Evolutionary conservation across 495 filamentous ascomycete species (phyloP).

Genomic region (Podospora pseudopauciseta): DNA sequence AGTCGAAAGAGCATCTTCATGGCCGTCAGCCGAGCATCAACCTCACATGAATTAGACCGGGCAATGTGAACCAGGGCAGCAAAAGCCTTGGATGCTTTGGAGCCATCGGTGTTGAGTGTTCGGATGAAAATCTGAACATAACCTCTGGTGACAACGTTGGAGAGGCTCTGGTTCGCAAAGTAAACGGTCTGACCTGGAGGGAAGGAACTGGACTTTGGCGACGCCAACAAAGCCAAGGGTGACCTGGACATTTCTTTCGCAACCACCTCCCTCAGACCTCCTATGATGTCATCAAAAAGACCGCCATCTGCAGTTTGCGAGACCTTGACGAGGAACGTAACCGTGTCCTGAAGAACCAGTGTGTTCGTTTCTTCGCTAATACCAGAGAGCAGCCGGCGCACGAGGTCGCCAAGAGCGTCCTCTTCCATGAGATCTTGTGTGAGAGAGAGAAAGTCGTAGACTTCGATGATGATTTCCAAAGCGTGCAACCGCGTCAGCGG

Average conservation of each 20-base stretch:
- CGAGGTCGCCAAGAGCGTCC: conserved; percentile 39
- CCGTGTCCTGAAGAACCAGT: conserved; percentile 47
- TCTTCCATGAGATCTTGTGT: conserved; percentile 50
- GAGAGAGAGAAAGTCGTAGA: conserved; percentile 57
- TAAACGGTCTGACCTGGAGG: conserved; percentile 23
- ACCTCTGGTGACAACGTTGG: conserved; percentile 54
- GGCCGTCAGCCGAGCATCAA: conserved; percentile 71
- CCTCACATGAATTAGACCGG: conserved; percentile 48
- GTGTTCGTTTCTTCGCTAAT: conserved; percentile 55
- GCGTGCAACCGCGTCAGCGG: conserved; percentile 65
- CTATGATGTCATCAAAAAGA: conserved; percentile 52
- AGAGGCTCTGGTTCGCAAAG: conserved; percentile 41
- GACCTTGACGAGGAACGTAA: conserved; percentile 49
- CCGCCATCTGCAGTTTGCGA: conserved; percentile 44
- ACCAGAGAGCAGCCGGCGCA: conserved; percentile 45
- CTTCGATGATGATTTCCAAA: conserved; percentile 64
- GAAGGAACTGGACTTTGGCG: conserved; percentile 18
- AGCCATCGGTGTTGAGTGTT: conserved; percentile 50
- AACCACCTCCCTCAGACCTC: conserved; percentile 45
- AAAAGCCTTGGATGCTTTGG: conserved; percentile 52
- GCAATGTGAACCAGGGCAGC: conserved; percentile 58
- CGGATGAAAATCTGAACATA: conserved; percentile 60
- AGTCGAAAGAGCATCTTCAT: conserved; percentile 84
- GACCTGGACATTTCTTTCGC: conserved; percentile 38
- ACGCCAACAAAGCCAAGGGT: conserved; percentile 32